phyloP scores from a whole-genome alignment of 768 basidiomycete genomes.

The Suillus subalutaceus region DNA sequence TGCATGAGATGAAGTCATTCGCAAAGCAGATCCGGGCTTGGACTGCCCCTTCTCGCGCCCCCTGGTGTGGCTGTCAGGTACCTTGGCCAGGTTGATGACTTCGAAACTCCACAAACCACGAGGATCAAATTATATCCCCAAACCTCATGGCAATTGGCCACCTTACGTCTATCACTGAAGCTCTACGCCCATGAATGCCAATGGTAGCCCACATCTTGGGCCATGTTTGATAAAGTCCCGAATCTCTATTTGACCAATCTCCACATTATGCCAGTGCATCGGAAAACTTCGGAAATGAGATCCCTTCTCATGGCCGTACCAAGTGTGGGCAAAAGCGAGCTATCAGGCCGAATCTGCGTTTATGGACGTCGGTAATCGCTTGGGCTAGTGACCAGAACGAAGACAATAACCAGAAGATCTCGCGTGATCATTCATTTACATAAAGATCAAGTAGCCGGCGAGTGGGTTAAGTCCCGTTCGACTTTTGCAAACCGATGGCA shows the following conservation, averaged over 20 bases:
- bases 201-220: background rate
- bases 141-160: background rate
- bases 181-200: background rate
- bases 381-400: background rate
- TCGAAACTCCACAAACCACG: background rate
- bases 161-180: slow-evolving; percentile 1
- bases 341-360: background rate
- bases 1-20: background rate
- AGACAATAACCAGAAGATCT: background rate
- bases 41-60: no score
- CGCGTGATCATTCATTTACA: background rate
- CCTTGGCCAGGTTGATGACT: background rate
- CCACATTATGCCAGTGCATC: background rate
- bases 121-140: background rate
- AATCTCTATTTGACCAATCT: background rate
- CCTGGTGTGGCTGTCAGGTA: background rate
- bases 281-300: background rate
- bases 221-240: background rate
- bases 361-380: background rate
- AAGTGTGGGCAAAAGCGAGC: background rate
- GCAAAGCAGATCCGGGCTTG: background rate
- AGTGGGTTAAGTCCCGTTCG: background rate
- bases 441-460: background rate
- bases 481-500: background rate
- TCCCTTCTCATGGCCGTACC: background rate